phyloP scores from a whole-genome alignment of 148 eudicot genomes.

The Fagopyrum esculentum region DNA sequence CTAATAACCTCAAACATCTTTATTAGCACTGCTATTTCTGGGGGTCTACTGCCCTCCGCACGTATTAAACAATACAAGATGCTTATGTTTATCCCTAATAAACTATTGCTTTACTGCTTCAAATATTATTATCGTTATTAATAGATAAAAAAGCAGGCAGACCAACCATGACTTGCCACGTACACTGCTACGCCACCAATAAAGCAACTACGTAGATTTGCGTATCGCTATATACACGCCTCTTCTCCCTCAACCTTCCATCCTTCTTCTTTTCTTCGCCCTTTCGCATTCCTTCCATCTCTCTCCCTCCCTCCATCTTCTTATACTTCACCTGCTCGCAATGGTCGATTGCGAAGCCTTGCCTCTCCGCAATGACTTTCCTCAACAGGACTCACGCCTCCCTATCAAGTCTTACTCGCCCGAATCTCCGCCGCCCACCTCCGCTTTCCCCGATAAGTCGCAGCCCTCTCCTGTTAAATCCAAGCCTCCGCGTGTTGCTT shows the following conservation, averaged over 20 bases:
- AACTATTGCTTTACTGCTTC: too few relatives aligned
- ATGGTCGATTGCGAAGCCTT: conserved; percentile 40
- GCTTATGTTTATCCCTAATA: too few relatives aligned
- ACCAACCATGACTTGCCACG: neutral
- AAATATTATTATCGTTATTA: neutral
- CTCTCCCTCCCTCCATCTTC: neutral
- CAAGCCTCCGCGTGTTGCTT: conserved; percentile 41
- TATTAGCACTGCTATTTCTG: too few relatives aligned
- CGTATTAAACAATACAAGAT: too few relatives aligned
- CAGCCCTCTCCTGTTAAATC: conserved; percentile 16
- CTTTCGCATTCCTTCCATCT: neutral
- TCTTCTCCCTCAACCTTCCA: neutral
- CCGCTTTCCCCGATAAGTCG: neutral
- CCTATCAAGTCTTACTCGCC: neutral
- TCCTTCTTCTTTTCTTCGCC: too few relatives aligned
- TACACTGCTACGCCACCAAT: neutral
- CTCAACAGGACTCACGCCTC: conserved; percentile 17
- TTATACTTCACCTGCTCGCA: neutral
- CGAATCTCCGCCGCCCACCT: conserved; percentile 11
- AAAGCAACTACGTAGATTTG: neutral
- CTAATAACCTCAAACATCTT: too few relatives aligned
- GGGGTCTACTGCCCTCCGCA: too few relatives aligned
- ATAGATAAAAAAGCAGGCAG: neutral
- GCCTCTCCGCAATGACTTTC: conserved; percentile 21
- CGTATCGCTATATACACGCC: conserved; percentile 1